Conservation (phyloP, 2,329 filamentous ascomycete species). For the Phyllosticta citriasiana region DNA sequence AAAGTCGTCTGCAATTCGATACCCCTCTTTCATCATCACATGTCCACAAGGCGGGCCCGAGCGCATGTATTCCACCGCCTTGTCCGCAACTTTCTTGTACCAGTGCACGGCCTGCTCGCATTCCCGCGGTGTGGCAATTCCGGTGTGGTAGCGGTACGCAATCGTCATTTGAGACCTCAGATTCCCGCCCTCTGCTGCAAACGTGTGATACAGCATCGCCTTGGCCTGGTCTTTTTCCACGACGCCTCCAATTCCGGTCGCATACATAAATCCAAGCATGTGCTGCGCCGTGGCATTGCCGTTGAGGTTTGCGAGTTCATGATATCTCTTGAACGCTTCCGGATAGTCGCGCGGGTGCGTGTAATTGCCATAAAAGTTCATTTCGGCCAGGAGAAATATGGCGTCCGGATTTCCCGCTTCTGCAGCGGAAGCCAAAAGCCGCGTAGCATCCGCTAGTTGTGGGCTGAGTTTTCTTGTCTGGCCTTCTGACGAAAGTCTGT, state of each 20-base stretch:
- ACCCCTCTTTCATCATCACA: slow-evolving; percentile 65
- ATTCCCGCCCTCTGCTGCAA: slow-evolving; percentile 76
- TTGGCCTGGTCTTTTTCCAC: slow-evolving; percentile 82
- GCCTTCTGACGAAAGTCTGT: slow-evolving; percentile 29
- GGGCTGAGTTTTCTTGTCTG: slow-evolving; percentile 37
- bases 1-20: slow-evolving; percentile 77
- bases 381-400: slow-evolving; percentile 77
- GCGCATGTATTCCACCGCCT: slow-evolving; percentile 77
- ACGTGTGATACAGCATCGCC: slow-evolving; percentile 86
- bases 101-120: slow-evolving; percentile 79
- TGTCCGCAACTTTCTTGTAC: slow-evolving; percentile 90
- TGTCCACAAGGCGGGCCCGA: slow-evolving; percentile 85
- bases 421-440: slow-evolving; percentile 49
- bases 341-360: slow-evolving; percentile 74
- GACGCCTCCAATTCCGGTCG: slow-evolving; percentile 75
- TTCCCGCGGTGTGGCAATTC: slow-evolving; percentile 74
- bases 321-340: slow-evolving; percentile 71
- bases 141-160: slow-evolving; percentile 73
- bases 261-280: slow-evolving; percentile 93
- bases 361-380: slow-evolving; percentile 96
- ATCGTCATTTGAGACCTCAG: slow-evolving; percentile 87
- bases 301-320: slow-evolving; percentile 60
- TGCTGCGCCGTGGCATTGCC: slow-evolving; percentile 91
- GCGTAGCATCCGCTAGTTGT: slow-evolving; percentile 47
- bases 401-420: slow-evolving; percentile 61